Evolutionary conservation across 2,329 filamentous ascomycete species (phyloP), one percentile per base, ranked within the genome.

Genomic region (Colletotrichum sp.): DNA sequence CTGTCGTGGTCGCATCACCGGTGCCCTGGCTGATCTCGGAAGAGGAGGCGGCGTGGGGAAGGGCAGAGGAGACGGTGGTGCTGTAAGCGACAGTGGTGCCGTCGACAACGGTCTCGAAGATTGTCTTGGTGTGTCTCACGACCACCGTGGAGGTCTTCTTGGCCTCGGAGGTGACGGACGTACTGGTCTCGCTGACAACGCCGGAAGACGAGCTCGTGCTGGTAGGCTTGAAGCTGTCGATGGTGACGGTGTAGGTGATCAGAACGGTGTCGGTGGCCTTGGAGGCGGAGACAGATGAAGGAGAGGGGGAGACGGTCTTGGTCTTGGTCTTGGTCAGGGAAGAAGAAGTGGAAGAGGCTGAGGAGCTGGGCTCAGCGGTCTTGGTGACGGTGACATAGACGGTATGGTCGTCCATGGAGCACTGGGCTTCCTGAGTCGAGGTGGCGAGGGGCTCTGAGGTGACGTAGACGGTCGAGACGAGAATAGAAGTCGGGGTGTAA

Each of bases 301-400:
- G 60, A 52, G 60, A 36, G 44, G 55, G 60, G 30, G 67, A 48
- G 30, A 36, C 24, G 7, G 26, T 60, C 70, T 73, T 26, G 55
- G 62, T 44, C n/a, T 28, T 64, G 2, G 62, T 44, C 34, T 52
- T 13, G 30, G 22, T 44, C 62, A 66, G 18, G 30, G 59, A 32
- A 9, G 7, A n/a, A n/a, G 55, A 63, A 22, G 7, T 13, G 18
- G 64, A 72, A 66, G 69, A 76, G 59, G 32, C 57, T n/a, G 68
- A 63, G 32, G 68, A 55, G 72, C 72, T 64, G 15, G 39, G 59
- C 32, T 24, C 57, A 48, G 65, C 52, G 10, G 70, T 65, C 75
- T 78, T 48, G 57, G 75, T 79, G 68, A 79, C 36, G 13, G 76
- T 78, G 32, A 72, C 28, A 52, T 69, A 75, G 52, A 75, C 57